phyloP scores from a whole-genome alignment of 352 stramenopile genomes.

The Phytopythium sindhum region DNA sequence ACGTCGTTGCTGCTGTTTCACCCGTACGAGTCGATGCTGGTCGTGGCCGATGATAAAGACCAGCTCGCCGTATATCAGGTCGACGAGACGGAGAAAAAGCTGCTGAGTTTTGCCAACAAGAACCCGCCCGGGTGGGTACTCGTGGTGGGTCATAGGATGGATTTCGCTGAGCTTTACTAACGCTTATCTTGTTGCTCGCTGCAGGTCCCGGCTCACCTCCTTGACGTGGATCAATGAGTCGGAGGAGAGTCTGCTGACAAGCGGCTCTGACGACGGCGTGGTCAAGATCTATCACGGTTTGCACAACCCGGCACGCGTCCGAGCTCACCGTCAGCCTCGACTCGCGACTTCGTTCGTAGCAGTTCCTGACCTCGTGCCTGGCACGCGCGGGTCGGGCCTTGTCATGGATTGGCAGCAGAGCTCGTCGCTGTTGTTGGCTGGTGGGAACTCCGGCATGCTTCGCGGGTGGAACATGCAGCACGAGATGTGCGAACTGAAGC shows the following conservation, averaged over 20 bases:
- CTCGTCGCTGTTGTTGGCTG: slow-evolving; percentile 87
- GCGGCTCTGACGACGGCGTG: slow-evolving; percentile 95
- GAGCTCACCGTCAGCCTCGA: slow-evolving; percentile 41
- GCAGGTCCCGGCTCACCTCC: slow-evolving; percentile 89
- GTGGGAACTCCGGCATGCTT: slow-evolving; percentile 91
- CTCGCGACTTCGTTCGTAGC: slow-evolving; percentile 93
- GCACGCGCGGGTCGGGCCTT: slow-evolving; percentile 90
- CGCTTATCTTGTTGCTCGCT: slow-evolving; percentile 6
- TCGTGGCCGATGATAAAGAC: slow-evolving; percentile 94
- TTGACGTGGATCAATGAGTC: slow-evolving; percentile 97
- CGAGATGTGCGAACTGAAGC: slow-evolving; percentile 82
- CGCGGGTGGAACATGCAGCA: slow-evolving; percentile 94
- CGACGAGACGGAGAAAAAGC: slow-evolving; percentile 84
- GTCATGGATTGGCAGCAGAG: slow-evolving; percentile 96
- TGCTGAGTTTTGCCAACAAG: slow-evolving; percentile 81
- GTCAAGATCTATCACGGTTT: slow-evolving; percentile 94
- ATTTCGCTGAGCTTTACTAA: background rate
- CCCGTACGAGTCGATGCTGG: slow-evolving; percentile 91
- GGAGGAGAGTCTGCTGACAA: slow-evolving; percentile 91
- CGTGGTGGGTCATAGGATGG: background rate
- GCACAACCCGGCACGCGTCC: slow-evolving; percentile 28
- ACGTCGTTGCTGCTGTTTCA: slow-evolving; percentile 97
- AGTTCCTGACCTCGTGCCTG: slow-evolving; percentile 89
- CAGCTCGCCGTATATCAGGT: slow-evolving; percentile 96
- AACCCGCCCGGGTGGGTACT: slow-evolving; percentile 70